These are phyloP conservation scores for Vitis cinerea DNA, from an alignment of 164 flowering plant species.

Conservation along the genomic window DNA sequence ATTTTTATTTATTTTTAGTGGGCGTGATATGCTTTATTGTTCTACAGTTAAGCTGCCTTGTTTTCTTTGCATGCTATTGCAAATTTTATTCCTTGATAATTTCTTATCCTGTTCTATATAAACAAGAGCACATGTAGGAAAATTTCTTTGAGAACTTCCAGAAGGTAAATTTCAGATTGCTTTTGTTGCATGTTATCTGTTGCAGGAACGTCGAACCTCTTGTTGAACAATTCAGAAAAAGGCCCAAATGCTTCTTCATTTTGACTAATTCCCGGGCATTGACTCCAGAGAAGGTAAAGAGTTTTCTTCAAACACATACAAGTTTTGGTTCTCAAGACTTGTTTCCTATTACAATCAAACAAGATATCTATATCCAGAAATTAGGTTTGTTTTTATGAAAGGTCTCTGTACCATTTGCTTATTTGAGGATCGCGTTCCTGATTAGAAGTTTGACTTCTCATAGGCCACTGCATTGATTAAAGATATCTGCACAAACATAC, in stretches of 20 bases:
- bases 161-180: background rate
- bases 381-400: background rate
- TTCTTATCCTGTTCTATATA: background rate
- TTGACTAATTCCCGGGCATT: slow-evolving; percentile 91
- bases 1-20: background rate
- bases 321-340: background rate
- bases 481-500: slow-evolving; percentile 77
- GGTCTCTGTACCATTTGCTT: slow-evolving; percentile 2
- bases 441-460: slow-evolving; percentile 11
- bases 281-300: slow-evolving; percentile 79
- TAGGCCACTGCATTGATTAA: slow-evolving; percentile 76
- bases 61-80: background rate
- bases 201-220: slow-evolving; percentile 84
- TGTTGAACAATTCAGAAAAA: slow-evolving; percentile 65
- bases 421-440: slow-evolving; percentile 8
- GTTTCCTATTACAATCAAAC: background rate
- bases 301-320: background rate
- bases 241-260: slow-evolving; percentile 86
- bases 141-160: background rate
- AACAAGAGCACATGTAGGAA: background rate
- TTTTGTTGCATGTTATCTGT: slow-evolving; percentile 1
- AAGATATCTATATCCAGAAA: background rate
- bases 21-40: background rate
- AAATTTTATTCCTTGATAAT: background rate
- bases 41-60: background rate